phyloP scores from a whole-genome alignment of 1,284 basidiomycete species.

The Leccinum pallidistipes region DNA sequence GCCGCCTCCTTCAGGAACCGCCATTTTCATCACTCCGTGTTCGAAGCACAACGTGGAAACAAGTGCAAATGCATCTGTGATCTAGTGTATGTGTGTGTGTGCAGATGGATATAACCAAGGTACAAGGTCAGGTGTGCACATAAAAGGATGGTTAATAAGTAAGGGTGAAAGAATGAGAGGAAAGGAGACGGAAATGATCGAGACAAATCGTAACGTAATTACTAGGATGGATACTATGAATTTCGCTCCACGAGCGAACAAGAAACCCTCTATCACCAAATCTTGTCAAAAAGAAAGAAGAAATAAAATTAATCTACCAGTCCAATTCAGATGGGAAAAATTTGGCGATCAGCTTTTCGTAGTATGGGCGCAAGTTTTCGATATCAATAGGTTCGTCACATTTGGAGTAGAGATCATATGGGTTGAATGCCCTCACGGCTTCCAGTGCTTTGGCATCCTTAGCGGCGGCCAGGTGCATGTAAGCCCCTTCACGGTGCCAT shows the following conservation, averaged over 20 bases:
- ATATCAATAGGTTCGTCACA: constrained; percentile 69
- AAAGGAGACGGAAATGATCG: constrained; percentile 2
- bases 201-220: neutral
- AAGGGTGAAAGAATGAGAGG: constrained; percentile 6
- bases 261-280: constrained; percentile 8
- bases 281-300: neutral
- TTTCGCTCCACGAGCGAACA: constrained; percentile 4
- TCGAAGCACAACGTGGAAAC: neutral
- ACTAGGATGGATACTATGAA: constrained; percentile 5
- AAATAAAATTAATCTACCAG: constrained; percentile 51
- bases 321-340: constrained; percentile 80
- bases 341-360: constrained; percentile 77
- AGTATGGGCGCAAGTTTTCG: constrained; percentile 76
- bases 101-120: neutral
- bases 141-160: constrained; percentile 17
- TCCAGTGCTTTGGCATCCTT: constrained; percentile 61
- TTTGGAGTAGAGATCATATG: constrained; percentile 92
- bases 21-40: constrained; percentile 21
- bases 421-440: constrained; percentile 80
- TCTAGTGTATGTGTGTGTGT: constrained; percentile 9
- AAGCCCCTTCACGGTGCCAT: constrained; percentile 89
- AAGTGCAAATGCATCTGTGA: neutral
- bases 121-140: constrained; percentile 1
- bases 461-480: constrained; percentile 73
- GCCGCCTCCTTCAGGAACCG: neutral